Evolutionary conservation across 129 eudicot genomes (phyloP).

Genomic region (Saussurea involucrata): DNA sequence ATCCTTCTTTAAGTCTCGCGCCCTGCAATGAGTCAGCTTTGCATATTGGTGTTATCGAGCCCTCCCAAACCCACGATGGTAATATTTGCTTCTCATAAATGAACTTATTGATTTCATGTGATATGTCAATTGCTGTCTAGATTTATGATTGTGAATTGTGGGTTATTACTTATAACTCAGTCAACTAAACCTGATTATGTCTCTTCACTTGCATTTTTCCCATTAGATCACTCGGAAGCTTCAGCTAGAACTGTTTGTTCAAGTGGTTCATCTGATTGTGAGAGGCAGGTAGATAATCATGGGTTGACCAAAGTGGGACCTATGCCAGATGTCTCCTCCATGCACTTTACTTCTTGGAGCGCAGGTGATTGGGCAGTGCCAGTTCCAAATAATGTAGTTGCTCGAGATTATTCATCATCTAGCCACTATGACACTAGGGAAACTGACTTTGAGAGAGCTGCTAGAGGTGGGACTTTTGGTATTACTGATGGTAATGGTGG

Average conservation of each 20-base stretch:
- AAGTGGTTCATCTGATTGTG: conserved; percentile 48
- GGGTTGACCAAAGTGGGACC: conserved; percentile 33
- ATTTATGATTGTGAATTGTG: background rate
- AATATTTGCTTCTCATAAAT: conserved; percentile 1
- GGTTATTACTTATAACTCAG: background rate
- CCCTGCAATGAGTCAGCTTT: conserved; percentile 34
- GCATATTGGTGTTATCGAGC: conserved; percentile 8
- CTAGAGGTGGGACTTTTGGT: conserved; percentile 14
- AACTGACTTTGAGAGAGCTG: conserved; percentile 13
- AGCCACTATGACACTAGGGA: conserved; percentile 24
- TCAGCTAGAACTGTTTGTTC: conserved; percentile 47
- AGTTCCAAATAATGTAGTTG: conserved; percentile 16
- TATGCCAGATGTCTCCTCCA: conserved; percentile 37
- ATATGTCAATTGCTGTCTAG: background rate
- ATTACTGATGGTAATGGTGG: conserved; percentile 24
- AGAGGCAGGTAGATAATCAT: conserved; percentile 32
- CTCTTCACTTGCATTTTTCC: conserved; percentile 18
- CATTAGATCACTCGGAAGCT: conserved; percentile 43
- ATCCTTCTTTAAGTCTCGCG: conserved; percentile 18
- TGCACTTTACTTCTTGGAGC: conserved; percentile 22
- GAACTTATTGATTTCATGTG: background rate
- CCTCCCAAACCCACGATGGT: conserved; percentile 9
- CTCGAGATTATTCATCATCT: conserved; percentile 27
- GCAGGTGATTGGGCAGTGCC: conserved; percentile 33
- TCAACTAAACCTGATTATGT: conserved; percentile 9